Conservation (phyloP, 768 basidiomycete species). For the Boletus sp. region DNA sequence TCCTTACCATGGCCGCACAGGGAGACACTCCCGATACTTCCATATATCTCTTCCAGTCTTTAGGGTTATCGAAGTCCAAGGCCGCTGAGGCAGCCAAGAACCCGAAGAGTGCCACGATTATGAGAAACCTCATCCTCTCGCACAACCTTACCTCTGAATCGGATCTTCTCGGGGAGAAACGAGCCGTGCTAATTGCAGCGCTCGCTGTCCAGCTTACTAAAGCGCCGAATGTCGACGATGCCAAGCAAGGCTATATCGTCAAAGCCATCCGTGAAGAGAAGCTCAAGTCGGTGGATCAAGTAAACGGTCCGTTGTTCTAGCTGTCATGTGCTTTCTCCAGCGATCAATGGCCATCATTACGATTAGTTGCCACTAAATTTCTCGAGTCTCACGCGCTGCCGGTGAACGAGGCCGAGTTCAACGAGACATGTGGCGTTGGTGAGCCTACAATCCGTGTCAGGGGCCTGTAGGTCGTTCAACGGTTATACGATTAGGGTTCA, state of each 20-base stretch:
- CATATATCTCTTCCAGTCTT: slow-evolving; percentile 59
- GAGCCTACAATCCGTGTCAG: slow-evolving; percentile 26
- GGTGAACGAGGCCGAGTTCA: slow-evolving; percentile 66
- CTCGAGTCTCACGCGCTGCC: slow-evolving; percentile 58
- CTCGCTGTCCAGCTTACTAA: slow-evolving; percentile 64
- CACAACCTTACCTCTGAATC: slow-evolving; percentile 40
- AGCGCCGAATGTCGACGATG: slow-evolving; percentile 42
- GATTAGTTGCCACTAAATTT: slow-evolving; percentile 61
- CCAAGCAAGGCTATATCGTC: slow-evolving; percentile 61
- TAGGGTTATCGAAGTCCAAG: slow-evolving; percentile 73
- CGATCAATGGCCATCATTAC: slow-evolving; percentile 2
- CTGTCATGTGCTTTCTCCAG: not conserved
- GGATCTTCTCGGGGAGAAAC: slow-evolving; percentile 69
- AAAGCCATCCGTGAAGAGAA: slow-evolving; percentile 66
- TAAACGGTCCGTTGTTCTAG: slow-evolving; percentile 57
- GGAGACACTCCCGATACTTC: slow-evolving; percentile 9
- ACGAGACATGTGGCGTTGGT: slow-evolving; percentile 87
- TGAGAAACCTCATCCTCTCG: slow-evolving; percentile 65
- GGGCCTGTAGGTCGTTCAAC: not conserved
- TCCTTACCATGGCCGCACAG: slow-evolving; percentile 14
- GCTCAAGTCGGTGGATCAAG: slow-evolving; percentile 81
- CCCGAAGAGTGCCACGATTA: slow-evolving; percentile 66
- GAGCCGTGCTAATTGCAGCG: slow-evolving; percentile 64
- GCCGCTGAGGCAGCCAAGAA: slow-evolving; percentile 81
- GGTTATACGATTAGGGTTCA: slow-evolving; percentile 60